These are phyloP conservation scores for Kalmusia sp. DNA, from an alignment of 2,329 filamentous ascomycete genomes.

Conservation along the genomic window DNA sequence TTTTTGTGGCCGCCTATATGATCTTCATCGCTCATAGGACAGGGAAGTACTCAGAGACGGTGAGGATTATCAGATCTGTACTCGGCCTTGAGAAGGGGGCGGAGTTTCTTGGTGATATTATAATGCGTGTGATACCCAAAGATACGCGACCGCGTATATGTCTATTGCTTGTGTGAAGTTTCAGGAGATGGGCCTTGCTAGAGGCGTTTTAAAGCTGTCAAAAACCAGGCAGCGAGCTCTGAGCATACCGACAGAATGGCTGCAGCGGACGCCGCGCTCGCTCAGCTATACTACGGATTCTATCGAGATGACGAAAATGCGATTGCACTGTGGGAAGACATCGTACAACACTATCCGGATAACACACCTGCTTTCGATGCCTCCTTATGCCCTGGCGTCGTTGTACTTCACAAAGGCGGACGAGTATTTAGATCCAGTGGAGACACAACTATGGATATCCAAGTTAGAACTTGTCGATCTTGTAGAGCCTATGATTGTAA, in stretches of 20 bases:
- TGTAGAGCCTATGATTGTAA: not conserved
- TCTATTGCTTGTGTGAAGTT: not conserved
- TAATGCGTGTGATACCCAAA: not conserved
- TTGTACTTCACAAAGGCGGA: not conserved
- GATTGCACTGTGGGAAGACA: not conserved
- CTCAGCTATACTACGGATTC: not conserved
- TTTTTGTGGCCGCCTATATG: not conserved
- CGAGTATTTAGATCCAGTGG: not conserved
- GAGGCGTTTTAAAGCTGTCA: not conserved
- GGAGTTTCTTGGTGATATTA: not conserved
- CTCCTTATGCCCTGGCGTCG: not conserved
- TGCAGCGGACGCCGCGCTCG: not conserved
- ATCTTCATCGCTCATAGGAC: not conserved
- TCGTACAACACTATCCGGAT: not conserved
- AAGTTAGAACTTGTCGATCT: not conserved
- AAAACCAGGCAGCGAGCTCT: not conserved
- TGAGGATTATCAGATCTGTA: not conserved
- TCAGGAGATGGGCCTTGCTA: not conserved
- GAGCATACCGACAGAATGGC: not conserved
- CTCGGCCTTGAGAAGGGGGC: not conserved
- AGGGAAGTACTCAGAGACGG: not conserved
- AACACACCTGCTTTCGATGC: not conserved
- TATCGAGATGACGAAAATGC: not conserved
- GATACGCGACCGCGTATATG: not conserved
- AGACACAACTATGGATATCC: not conserved